Evolutionary conservation across 148 eudicot species (phyloP), one percentile per base, ranked within the genome.

Genomic region (Nyssa sinensis): DNA sequence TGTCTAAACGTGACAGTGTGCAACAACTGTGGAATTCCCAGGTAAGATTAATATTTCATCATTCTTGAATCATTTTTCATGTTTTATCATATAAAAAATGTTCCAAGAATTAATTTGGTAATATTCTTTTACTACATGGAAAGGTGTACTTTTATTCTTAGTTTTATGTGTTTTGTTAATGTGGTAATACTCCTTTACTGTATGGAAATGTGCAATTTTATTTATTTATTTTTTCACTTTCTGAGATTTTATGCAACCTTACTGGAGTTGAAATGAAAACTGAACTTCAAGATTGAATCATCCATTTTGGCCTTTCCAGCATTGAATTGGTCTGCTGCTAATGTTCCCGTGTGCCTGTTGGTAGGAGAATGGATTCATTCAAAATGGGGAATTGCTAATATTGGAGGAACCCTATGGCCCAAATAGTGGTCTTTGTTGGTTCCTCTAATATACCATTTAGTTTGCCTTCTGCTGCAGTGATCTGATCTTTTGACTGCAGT

Each of bases 1-100:
- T 78, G 75, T 76, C 39, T 89, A 35, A 86, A 89, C 75, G 90
- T 81, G 78, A 81, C 90, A 49, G 88, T 89, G 35, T 89, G 93
- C 81, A 89, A 89, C 83, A 89, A 89, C 77, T 89, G 90, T 69
- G 90, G 90, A 55, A 81, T 86, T 67, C 81, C 85, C 57, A 90
- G 93, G 90, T 88, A 77, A 82, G 85, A 34, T 64, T 21, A 25
- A 47, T 67, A 19, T 51, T 1, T 39, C 30, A n/a, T n/a, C n/a
- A n/a, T n/a, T n/a, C n/a, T n/a, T n/a, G n/a, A n/a, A n/a, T n/a
- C n/a, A n/a, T n/a, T n/a, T n/a, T n/a, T n/a, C n/a, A n/a, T n/a
- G n/a, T n/a, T n/a, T n/a, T n/a, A n/a, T n/a, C n/a, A n/a, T n/a
- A n/a, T n/a, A n/a, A n/a, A n/a, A 23, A 62, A 64, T 29, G 44